Base-by-base conservation (phyloP, 108 stramenopile species). In the Stephanodiscus triporus region DNA sequence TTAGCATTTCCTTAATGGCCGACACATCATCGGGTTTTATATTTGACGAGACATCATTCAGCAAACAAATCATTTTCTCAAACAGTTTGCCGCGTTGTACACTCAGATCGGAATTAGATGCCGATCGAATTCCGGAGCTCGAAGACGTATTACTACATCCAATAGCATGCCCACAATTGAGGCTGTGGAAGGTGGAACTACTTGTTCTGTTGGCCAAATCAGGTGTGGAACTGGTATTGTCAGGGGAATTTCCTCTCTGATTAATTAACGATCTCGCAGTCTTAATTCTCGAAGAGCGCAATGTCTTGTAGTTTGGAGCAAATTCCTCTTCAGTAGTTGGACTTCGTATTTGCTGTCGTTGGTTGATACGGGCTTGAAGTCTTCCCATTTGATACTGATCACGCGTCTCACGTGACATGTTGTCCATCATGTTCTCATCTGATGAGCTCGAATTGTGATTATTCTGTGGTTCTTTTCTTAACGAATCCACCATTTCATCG, bases 401-500 rank as follows among this genome's bases (percentile, higher is more conserved):
- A 47, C 73, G 73, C 19, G 56, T 63, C 20, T 53, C 63, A 56
- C 72, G 72, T 17, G 32, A 37, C 4, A 14, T 7, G 32, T 17
- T 59, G 48, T 54, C 51, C 13, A 64, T 58, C 19, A 55, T 43
- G 42, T 47, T 54, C 6, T 53, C 56, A 29, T 37, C 51, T 0
- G 45, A 38, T 61, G n/a, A 61, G 42, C 38, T 54, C 8, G 47
- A 43, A 34, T 24, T 47, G 26, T 29, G 22, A 64, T 42, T 23
- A 43, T 27, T 2, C 17, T 9, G 4, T 32, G 34, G 17, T 17
- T 42, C 34, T 20, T 64, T 65, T 4, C 9, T 57, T 56, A 64
- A 74, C 42, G 73, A 74, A 37, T 74, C 73, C 17, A 74, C 40
- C 47, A 74, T 74, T 74, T 74, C 73, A 66, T 74, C 73, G n/a